These are phyloP conservation scores for Aspergillus ellipticus DNA, from an alignment of 495 filamentous ascomycete species.

Conservation along the genomic window DNA sequence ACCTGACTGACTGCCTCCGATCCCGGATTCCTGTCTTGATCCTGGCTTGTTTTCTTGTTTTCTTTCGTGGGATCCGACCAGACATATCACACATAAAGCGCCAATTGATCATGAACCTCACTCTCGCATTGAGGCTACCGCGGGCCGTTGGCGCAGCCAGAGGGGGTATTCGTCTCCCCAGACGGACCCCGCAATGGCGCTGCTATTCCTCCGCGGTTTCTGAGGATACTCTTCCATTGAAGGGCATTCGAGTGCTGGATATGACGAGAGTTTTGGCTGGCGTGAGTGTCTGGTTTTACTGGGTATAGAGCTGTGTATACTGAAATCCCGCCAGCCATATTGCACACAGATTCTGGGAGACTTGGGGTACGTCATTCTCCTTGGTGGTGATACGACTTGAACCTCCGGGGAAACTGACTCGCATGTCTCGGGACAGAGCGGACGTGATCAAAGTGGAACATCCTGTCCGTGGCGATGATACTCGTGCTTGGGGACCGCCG, in stretches of 20 bases:
- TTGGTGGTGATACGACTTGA: neutral
- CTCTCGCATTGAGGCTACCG: slow-evolving; percentile 21
- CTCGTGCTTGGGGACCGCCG: slow-evolving; percentile 92
- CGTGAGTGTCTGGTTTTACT: slow-evolving; percentile 52
- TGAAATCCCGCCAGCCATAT: slow-evolving; percentile 65
- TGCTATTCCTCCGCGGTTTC: slow-evolving; percentile 29
- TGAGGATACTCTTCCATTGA: slow-evolving; percentile 59
- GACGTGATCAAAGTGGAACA: slow-evolving; percentile 98
- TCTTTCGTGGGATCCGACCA: no score
- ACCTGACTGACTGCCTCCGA: no score
- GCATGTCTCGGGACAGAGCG: slow-evolving; percentile 53
- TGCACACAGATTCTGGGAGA: slow-evolving; percentile 97
- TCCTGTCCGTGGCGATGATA: slow-evolving; percentile 87
- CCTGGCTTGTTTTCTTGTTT: slow-evolving; percentile 15
- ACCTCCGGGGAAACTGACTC: neutral
- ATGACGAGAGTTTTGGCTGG: slow-evolving; percentile 96
- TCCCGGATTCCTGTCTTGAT: neutral
- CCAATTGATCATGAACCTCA: slow-evolving; percentile 19
- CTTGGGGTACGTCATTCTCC: slow-evolving; percentile 64
- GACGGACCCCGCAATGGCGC: slow-evolving; percentile 28
- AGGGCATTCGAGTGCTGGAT: slow-evolving; percentile 85
- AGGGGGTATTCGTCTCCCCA: slow-evolving; percentile 16
- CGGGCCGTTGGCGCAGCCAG: slow-evolving; percentile 19
- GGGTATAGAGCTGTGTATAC: neutral
- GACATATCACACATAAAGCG: no score